Conservation (phyloP, 2,329 filamentous ascomycete species). For the Cyclaneusma minus region DNA sequence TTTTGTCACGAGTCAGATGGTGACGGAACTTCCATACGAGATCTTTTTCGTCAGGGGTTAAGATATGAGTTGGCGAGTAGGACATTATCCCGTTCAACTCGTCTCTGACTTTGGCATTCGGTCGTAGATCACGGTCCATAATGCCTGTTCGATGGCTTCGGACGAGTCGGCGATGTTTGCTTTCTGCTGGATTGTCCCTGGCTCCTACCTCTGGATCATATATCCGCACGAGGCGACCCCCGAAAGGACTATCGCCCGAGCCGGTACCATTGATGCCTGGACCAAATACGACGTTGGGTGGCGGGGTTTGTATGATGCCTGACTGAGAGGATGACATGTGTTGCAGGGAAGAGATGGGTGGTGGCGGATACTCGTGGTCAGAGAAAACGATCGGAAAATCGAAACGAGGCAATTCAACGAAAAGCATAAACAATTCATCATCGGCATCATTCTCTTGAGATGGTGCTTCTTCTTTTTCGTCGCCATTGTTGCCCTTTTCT, state of each 20-base stretch:
- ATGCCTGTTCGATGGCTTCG: slow-evolving; percentile 84
- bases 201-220: slow-evolving; percentile 90
- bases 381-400: slow-evolving; percentile 93
- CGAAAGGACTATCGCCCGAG: slow-evolving; percentile 28
- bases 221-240: slow-evolving; percentile 59
- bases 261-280: slow-evolving; percentile 68
- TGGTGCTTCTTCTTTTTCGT: slow-evolving; percentile 21
- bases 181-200: slow-evolving; percentile 83
- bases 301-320: slow-evolving; percentile 59
- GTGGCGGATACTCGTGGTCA: slow-evolving; percentile 80
- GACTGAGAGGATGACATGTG: slow-evolving; percentile 47
- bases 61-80: slow-evolving; percentile 79
- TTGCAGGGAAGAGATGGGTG: slow-evolving; percentile 63
- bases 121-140: slow-evolving; percentile 86
- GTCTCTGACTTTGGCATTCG: slow-evolving; percentile 88
- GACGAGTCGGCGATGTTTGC: slow-evolving; percentile 83
- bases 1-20: slow-evolving; percentile 82
- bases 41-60: slow-evolving; percentile 86
- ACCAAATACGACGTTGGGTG: slow-evolving; percentile 78
- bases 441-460: slow-evolving; percentile 15
- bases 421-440: slow-evolving; percentile 61
- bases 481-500: slow-evolving; percentile 20
- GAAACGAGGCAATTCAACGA: slow-evolving; percentile 84
- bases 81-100: slow-evolving; percentile 83
- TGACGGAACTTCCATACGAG: slow-evolving; percentile 96